phyloP scores from a whole-genome alignment of 345 rosid genomes.

The Rhodomyrtus tomentosa region DNA sequence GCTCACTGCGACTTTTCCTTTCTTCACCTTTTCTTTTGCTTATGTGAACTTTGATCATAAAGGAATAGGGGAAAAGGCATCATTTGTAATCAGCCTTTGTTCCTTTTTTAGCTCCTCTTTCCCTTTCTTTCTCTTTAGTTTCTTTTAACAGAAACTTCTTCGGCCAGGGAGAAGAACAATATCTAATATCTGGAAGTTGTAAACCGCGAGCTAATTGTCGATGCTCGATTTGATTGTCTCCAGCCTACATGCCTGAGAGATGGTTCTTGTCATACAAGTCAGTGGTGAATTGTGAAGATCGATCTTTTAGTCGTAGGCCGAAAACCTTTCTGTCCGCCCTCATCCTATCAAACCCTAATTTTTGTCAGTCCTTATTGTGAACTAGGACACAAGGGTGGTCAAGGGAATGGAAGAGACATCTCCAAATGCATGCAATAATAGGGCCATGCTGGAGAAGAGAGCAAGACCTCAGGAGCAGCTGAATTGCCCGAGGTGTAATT shows the following conservation, averaged over 20 bases:
- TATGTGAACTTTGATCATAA: neutral
- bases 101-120: neutral
- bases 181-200: neutral
- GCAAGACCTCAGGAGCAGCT: constrained; percentile 65
- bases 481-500: constrained; percentile 97
- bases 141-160: neutral
- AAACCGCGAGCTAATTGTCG: neutral
- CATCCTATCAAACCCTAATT: neutral
- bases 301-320: neutral
- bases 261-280: neutral
- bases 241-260: neutral
- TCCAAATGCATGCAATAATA: constrained; percentile 26
- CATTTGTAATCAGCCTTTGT: neutral
- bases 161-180: neutral
- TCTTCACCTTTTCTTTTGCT: neutral
- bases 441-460: constrained; percentile 21
- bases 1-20: neutral
- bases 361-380: neutral
- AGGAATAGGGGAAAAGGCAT: neutral
- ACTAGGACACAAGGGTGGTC: constrained; percentile 64
- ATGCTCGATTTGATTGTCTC: neutral
- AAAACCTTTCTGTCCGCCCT: neutral
- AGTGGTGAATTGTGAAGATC: neutral
- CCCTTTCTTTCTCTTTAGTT: neutral
- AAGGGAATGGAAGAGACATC: constrained; percentile 80